These are phyloP conservation scores for Microcyclosporella mali DNA, from an alignment of 2,329 filamentous ascomycete species.

Conservation along the genomic window DNA sequence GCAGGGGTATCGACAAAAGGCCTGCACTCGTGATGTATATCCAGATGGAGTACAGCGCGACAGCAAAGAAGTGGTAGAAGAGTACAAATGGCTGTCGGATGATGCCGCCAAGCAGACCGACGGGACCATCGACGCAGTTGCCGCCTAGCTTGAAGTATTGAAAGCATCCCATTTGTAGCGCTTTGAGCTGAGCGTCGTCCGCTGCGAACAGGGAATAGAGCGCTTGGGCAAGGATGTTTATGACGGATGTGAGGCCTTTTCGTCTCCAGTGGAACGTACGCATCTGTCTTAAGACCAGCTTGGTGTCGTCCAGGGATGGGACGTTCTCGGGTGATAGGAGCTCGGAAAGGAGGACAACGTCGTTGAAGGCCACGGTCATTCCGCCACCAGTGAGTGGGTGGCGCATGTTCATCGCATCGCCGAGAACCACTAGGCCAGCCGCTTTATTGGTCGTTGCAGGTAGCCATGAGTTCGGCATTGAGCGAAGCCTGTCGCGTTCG, in stretches of 20 bases:
- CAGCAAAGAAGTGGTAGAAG: conserved; percentile 89
- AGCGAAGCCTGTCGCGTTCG: conserved; percentile 68
- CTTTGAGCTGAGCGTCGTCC: conserved; percentile 66
- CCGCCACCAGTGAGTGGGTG: conserved; percentile 94
- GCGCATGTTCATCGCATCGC: conserved; percentile 98
- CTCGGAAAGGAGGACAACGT: conserved; percentile 70
- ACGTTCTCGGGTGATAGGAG: conserved; percentile 65
- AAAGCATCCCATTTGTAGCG: conserved; percentile 87
- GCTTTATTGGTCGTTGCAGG: conserved; percentile 68
- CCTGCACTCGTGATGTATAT: conserved; percentile 48
- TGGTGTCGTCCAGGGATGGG: conserved; percentile 61
- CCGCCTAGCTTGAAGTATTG: conserved; percentile 75
- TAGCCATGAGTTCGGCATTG: conserved; percentile 95
- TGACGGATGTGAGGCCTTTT: conserved; percentile 75
- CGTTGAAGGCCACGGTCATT: conserved; percentile 96
- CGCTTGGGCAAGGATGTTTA: conserved; percentile 96
- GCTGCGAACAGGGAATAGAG: conserved; percentile 89
- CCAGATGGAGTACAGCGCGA: conserved; percentile 85
- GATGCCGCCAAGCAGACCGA: conserved; percentile 74
- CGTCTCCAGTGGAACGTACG: conserved; percentile 76
- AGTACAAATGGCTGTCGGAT: conserved; percentile 71
- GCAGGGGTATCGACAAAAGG: conserved; percentile 35
- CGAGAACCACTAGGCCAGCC: conserved; percentile 72
- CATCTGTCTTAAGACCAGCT: conserved; percentile 62
- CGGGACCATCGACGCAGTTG: conserved; percentile 68